Percentiles rank a stretch among this genome's conserved stretches.
phyloP scores from a whole-genome alignment of 2,329 filamentous ascomycete species.

The Fusarium virguliforme region DNA sequence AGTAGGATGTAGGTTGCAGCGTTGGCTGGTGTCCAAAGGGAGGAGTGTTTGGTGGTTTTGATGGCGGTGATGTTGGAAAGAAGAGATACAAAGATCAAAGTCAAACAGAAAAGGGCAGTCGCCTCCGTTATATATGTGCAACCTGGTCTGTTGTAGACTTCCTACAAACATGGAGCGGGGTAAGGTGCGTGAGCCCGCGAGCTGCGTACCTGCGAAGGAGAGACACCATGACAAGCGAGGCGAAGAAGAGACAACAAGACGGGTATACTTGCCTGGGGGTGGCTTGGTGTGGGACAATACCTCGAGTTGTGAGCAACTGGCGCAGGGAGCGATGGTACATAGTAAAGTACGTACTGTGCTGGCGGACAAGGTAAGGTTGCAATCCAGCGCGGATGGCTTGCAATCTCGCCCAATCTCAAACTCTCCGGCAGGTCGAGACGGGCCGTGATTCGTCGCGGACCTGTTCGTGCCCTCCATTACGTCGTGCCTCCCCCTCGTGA shows the following conservation, averaged over 20 bases:
- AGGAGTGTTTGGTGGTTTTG: conserved; percentile 12
- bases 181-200: conserved; percentile 47
- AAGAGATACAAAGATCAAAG: conserved; percentile 4
- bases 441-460: conserved; percentile 33
- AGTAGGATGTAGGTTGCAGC: background rate
- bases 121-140: conserved; percentile 40
- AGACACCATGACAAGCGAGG: conserved; percentile 27
- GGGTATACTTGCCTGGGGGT: conserved; percentile 13
- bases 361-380: conserved; percentile 43
- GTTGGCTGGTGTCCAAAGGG: background rate
- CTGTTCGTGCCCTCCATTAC: conserved; percentile 37
- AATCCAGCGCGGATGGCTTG: conserved; percentile 40
- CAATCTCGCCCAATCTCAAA: conserved; percentile 39
- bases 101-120: conserved; percentile 22
- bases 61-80: conserved; percentile 29
- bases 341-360: conserved; percentile 42
- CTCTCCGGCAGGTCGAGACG: conserved; percentile 36
- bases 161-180: conserved; percentile 46
- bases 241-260: conserved; percentile 26
- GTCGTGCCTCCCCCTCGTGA: conserved; percentile 36
- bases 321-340: conserved; percentile 31
- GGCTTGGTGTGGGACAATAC: conserved; percentile 20
- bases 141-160: conserved; percentile 26
- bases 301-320: conserved; percentile 7
- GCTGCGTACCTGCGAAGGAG: conserved; percentile 14